These are phyloP conservation scores for Onygena corvina DNA, from an alignment of 2,329 filamentous ascomycete genomes.

Conservation along the genomic window DNA sequence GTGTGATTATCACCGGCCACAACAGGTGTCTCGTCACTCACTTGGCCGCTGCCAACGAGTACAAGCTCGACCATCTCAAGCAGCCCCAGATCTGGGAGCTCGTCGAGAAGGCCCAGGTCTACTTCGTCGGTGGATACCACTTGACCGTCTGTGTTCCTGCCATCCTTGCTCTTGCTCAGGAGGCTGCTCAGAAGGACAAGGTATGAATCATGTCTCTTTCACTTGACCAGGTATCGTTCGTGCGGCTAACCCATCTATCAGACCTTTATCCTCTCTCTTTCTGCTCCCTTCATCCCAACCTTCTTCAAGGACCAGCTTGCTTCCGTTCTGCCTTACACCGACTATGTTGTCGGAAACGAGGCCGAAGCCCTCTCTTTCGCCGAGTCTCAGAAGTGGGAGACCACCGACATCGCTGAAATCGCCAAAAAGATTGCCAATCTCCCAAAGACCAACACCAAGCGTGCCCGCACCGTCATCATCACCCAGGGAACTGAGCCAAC, in stretches of 20 bases:
- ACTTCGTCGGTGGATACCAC: conserved; percentile 94
- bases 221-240: no score
- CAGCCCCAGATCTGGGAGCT: conserved; percentile 81
- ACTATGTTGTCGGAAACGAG: conserved; percentile 96
- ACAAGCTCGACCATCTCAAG: conserved; percentile 89
- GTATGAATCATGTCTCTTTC: conserved; percentile 26
- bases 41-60: conserved; percentile 91
- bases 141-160: conserved; percentile 90
- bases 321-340: conserved; percentile 76
- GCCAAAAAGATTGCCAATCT: conserved; percentile 74
- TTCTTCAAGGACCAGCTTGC: conserved; percentile 97
- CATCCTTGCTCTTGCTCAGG: conserved; percentile 76
- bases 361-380: conserved; percentile 83
- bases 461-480: conserved; percentile 76
- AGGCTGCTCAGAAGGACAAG: conserved; percentile 85
- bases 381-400: conserved; percentile 62
- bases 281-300: conserved; percentile 87
- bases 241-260: conserved; percentile 20
- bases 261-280: conserved; percentile 77
- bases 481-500: conserved; percentile 92
- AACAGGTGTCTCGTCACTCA: conserved; percentile 92
- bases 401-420: conserved; percentile 70
- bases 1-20: conserved; percentile 92
- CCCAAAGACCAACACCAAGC: conserved; percentile 80
- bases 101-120: conserved; percentile 75